Percentiles rank a stretch among this genome's conserved stretches.
These are phyloP conservation scores for Begonia loranthoides DNA, from an alignment of 306 rosid species.

Conservation along the genomic window DNA sequence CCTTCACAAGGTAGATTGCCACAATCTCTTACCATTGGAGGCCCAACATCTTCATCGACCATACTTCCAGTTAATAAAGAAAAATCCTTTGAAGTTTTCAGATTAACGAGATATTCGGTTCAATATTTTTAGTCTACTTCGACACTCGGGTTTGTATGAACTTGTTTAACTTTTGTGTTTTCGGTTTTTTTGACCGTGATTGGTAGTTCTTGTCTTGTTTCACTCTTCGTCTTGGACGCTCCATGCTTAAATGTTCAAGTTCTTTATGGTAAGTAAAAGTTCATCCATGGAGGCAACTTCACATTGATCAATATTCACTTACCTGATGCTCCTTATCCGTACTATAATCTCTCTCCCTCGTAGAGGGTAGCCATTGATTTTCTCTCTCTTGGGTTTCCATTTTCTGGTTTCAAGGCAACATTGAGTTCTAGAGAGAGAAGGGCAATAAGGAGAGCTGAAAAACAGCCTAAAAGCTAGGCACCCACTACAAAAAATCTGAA, in stretches of 20 bases:
- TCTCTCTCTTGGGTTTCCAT: not conserved
- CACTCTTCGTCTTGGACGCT: conserved; percentile 5
- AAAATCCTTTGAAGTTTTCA: too few species aligned
- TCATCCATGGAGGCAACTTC: not conserved
- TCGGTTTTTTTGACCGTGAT: too few species aligned
- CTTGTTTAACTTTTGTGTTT: too few species aligned
- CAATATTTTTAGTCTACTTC: too few species aligned
- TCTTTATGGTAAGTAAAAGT: too few species aligned
- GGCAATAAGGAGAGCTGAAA: conserved; percentile 12
- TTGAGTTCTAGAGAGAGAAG: conserved; percentile 10
- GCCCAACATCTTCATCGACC: too few species aligned
- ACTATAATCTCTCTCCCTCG: not conserved
- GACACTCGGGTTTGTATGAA: too few species aligned
- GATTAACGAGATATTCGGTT: too few species aligned
- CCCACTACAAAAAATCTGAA: too few species aligned
- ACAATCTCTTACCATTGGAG: too few species aligned
- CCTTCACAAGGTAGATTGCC: too few species aligned
- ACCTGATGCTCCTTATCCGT: not conserved
- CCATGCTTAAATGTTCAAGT: not conserved
- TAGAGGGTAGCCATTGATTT: not conserved
- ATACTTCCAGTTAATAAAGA: too few species aligned
- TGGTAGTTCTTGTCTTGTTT: not conserved
- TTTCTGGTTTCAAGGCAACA: conserved; percentile 1
- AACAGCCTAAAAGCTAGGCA: conserved; percentile 1
- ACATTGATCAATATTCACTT: conserved; percentile 3